Conservation (phyloP, 495 filamentous ascomycete genomes). For the Lophiostoma macrostomum region DNA sequence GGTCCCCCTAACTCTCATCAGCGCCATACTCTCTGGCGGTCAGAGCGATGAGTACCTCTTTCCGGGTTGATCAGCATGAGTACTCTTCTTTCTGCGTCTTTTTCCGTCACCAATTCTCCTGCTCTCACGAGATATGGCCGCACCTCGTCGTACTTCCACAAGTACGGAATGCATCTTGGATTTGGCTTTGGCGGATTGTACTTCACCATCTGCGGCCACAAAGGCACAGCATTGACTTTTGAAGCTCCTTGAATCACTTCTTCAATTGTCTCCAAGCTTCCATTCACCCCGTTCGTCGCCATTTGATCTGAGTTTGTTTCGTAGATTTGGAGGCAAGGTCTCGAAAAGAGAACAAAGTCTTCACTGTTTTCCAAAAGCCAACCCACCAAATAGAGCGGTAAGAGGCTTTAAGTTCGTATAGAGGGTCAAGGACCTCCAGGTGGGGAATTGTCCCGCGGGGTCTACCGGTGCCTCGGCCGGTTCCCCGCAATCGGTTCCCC, state of each 20-base stretch:
- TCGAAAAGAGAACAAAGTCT: too few species aligned
- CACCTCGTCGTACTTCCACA: constrained; percentile 47
- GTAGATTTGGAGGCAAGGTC: too few species aligned
- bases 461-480: too few species aligned
- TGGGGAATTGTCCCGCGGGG: too few species aligned
- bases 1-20: constrained; percentile 39
- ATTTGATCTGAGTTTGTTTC: too few species aligned
- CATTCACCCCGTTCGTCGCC: constrained; percentile 2
- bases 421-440: too few species aligned
- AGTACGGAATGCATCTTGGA: constrained; percentile 40
- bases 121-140: constrained; percentile 44
- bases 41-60: constrained; percentile 35
- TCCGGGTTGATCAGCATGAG: constrained; percentile 51
- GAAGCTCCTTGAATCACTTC: constrained; percentile 17
- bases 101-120: constrained; percentile 43
- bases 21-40: neutral
- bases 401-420: too few species aligned
- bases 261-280: constrained; percentile 8
- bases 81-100: constrained; percentile 49
- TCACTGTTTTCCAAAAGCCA: too few species aligned
- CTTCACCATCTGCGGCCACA: constrained; percentile 48
- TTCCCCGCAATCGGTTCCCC: constrained; percentile 12
- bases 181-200: constrained; percentile 47
- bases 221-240: constrained; percentile 32
- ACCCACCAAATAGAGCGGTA: too few species aligned